These are phyloP conservation scores for Kitagawia praeruptora DNA, from an alignment of 129 eudicot genomes.

Conservation along the genomic window DNA sequence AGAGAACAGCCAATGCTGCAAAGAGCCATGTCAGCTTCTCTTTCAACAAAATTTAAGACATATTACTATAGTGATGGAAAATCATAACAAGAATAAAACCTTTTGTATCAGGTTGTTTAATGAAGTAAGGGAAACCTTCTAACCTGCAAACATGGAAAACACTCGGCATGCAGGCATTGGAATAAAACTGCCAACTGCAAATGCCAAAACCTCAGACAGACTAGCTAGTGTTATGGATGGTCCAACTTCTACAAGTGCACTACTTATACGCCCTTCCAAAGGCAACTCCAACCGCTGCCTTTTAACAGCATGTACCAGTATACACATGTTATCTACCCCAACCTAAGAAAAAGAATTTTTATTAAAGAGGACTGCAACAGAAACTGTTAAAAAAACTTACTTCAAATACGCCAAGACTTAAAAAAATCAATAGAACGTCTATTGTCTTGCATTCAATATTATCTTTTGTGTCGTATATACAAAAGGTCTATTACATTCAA, in stretches of 20 bases:
- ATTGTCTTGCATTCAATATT: neutral
- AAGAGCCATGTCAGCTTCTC: constrained; percentile 6
- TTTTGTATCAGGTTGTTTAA: neutral
- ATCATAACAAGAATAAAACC: neutral
- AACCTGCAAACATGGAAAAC: constrained; percentile 99
- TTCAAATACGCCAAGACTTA: neutral
- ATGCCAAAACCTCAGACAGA: constrained; percentile 83
- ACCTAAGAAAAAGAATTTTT: constrained; percentile 40
- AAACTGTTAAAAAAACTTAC: neutral
- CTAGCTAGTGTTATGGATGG: constrained; percentile 99
- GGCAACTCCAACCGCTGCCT: constrained; percentile 75
- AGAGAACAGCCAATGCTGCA: constrained; percentile 93
- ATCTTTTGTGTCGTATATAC: neutral
- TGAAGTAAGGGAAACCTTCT: neutral
- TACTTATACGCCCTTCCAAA: constrained; percentile 84
- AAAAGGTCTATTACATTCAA: neutral
- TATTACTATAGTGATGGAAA: neutral
- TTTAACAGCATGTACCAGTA: constrained; percentile 88
- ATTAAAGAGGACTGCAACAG: neutral
- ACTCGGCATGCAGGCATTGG: constrained; percentile 99
- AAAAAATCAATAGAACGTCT: neutral
- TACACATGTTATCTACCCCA: constrained; percentile 99
- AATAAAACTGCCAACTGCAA: constrained; percentile 97
- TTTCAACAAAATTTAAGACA: constrained; percentile 12
- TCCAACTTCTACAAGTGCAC: constrained; percentile 97